Evolutionary conservation across 2,329 filamentous ascomycete species (phyloP).

Genomic region (Alternaria tenuissima): DNA sequence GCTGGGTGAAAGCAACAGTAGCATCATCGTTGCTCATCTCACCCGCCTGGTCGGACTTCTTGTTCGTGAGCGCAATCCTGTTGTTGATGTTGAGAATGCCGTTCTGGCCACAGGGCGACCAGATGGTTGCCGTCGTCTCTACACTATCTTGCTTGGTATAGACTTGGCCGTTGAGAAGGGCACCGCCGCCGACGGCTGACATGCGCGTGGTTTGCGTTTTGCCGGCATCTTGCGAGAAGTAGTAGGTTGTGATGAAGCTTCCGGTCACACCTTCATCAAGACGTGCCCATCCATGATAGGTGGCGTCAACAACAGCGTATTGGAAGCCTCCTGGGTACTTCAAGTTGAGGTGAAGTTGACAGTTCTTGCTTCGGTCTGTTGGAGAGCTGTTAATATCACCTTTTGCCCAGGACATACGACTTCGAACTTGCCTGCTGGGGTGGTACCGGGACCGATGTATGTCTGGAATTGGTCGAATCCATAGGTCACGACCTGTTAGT

Average conservation of each 20-base stretch:
- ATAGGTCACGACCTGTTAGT: conserved; percentile 42
- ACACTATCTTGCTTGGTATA: conserved; percentile 57
- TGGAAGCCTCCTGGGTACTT: conserved; percentile 52
- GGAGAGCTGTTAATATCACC: not conserved
- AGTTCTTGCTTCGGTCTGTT: conserved; percentile 47
- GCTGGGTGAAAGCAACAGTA: conserved; percentile 47
- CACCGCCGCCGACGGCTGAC: conserved; percentile 44
- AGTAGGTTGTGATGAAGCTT: conserved; percentile 48
- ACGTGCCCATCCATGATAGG: conserved; percentile 49
- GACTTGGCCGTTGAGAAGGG: conserved; percentile 51
- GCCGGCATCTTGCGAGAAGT: conserved; percentile 47
- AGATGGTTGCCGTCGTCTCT: conserved; percentile 45
- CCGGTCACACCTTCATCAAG: conserved; percentile 46
- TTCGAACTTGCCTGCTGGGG: not conserved
- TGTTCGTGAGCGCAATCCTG: conserved; percentile 38
- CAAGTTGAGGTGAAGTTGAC: conserved; percentile 47
- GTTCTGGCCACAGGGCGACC: conserved; percentile 45
- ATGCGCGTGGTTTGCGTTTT: conserved; percentile 41
- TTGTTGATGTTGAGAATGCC: conserved; percentile 48
- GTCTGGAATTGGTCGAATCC: conserved; percentile 48
- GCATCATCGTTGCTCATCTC: conserved; percentile 48
- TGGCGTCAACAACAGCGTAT: conserved; percentile 47
- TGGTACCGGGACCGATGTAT: conserved; percentile 44
- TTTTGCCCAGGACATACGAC: not conserved
- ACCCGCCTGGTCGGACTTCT: conserved; percentile 30